Evolutionary conservation across 2,329 filamentous ascomycete genomes (phyloP).

Genomic region (Fusarium marasasianum): DNA sequence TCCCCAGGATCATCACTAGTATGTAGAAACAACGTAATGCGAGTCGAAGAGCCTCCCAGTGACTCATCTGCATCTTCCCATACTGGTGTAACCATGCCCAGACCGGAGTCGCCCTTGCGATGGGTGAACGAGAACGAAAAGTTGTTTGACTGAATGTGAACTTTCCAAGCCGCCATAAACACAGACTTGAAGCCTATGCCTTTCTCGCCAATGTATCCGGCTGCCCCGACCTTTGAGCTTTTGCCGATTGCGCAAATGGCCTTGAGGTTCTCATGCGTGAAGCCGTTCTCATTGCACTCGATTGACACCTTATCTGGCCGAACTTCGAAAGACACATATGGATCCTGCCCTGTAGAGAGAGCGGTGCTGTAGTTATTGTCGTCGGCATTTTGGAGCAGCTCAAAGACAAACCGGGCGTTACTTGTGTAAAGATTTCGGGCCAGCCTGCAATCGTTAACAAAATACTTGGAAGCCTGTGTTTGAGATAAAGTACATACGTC

Average conservation of each 20-base stretch:
- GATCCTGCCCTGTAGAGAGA: slow-evolving; percentile 21
- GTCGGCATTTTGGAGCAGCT: slow-evolving; percentile 65
- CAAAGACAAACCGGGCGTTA: slow-evolving; percentile 59
- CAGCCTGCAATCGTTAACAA: slow-evolving; percentile 44
- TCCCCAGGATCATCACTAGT: slow-evolving; percentile 33
- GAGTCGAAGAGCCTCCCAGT: slow-evolving; percentile 39
- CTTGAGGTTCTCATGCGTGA: slow-evolving; percentile 51
- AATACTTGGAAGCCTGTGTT: neutral
- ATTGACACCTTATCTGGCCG: slow-evolving; percentile 51
- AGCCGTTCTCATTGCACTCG: slow-evolving; percentile 62
- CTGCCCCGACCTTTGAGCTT: slow-evolving; percentile 55
- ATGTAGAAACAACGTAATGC: slow-evolving; percentile 52
- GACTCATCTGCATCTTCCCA: slow-evolving; percentile 48
- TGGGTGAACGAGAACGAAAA: slow-evolving; percentile 58
- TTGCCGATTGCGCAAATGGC: slow-evolving; percentile 58
- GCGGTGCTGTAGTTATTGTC: slow-evolving; percentile 55
- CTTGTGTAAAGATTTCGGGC: slow-evolving; percentile 55
- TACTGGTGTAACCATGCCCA: slow-evolving; percentile 61
- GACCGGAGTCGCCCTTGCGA: slow-evolving; percentile 51
- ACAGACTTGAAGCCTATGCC: slow-evolving; percentile 63
- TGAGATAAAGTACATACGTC: slow-evolving; percentile 19
- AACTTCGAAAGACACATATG: slow-evolving; percentile 50
- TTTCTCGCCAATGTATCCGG: slow-evolving; percentile 60
- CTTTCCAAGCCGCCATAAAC: slow-evolving; percentile 57
- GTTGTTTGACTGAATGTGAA: slow-evolving; percentile 55